These are phyloP conservation scores for Prunus salicina DNA, from an alignment of 306 rosid species.

Conservation along the genomic window DNA sequence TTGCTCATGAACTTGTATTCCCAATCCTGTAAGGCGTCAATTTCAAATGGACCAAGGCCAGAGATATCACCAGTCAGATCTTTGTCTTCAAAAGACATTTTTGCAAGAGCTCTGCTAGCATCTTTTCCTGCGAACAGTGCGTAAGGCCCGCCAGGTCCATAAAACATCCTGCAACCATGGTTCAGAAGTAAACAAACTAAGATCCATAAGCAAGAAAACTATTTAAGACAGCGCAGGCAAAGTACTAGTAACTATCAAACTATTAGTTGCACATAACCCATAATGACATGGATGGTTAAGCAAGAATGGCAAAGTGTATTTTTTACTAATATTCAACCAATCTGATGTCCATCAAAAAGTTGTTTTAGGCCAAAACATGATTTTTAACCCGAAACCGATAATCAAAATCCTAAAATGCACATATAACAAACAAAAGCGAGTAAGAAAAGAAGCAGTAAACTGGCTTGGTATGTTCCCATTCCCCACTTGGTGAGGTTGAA, in stretches of 20 bases:
- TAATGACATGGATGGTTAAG: not conserved
- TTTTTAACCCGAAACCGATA: not conserved
- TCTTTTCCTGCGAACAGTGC: slow-evolving; percentile 97
- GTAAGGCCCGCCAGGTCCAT: slow-evolving; percentile 97
- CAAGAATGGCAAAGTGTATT: not conserved
- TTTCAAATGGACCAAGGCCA: slow-evolving; percentile 79
- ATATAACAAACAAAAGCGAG: no score
- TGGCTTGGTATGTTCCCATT: not conserved
- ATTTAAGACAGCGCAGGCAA: not conserved
- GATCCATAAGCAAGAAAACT: not conserved
- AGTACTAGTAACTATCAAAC: not conserved
- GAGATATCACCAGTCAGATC: slow-evolving; percentile 86
- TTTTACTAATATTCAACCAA: not conserved
- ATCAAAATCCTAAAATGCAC: not conserved
- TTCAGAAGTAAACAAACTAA: slow-evolving; percentile 12
- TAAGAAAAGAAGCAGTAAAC: not conserved
- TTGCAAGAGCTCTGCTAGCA: slow-evolving; percentile 96
- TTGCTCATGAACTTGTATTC: slow-evolving; percentile 87
- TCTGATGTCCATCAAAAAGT: not conserved
- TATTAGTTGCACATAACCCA: not conserved
- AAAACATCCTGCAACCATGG: slow-evolving; percentile 66
- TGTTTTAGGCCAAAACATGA: not conserved
- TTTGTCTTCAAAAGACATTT: slow-evolving; percentile 92
- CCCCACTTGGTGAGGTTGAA: not conserved
- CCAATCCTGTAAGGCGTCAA: slow-evolving; percentile 90